Base-by-base conservation (phyloP, 2,329 filamentous ascomycete species). In the Aphanoascus verrucosus region DNA sequence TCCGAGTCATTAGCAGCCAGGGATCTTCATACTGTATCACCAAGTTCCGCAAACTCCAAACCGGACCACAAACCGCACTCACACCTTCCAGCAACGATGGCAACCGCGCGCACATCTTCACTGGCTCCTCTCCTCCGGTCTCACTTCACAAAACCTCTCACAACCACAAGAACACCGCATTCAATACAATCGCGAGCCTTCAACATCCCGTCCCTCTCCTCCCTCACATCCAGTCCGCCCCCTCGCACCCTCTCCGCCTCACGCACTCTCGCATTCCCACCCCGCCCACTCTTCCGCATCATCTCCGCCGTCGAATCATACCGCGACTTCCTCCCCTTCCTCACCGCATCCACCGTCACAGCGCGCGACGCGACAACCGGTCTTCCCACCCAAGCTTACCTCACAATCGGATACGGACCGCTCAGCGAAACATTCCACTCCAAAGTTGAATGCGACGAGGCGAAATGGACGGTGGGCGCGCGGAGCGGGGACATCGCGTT, bases 301-400 rank as follows among this genome's bases (percentile, higher is more conserved):
- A 90, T 98, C 68, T 83, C 89, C 71, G 88, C 96, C 69, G 83
- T 98, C 59, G 81, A 88, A 68, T 82, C 81, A 58, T 98, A 98
- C 79, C 75, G 78, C 37, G 68, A 75, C 59, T 98, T 97, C 76
- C 81, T 98, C n/a, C 93, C 93, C 9, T 96, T 94, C 78, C 94
- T 91, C 72, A 79, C 81, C 43, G 76, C 75, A 44, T 90, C 86
- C 37, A 78, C 76, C 56, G 88, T 97, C 40, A 95, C 88, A 1
- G 75, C 77, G 55, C 88, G 85, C 79, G 84, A 86, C 5, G 70
- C 55, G 5, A 56, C 44, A 62, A 74, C 66, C 28, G 64, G 71
- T 1, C 69, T 70, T 53, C 93, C 93, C 0, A 78, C 82, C 28
- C 78, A 84, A 58, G 93, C 88, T 12, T 83, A 85, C 63, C 75